A percentile compares a stretch with the other conserved stretches of the same genome.
Conservation (phyloP, 169 alveolate genomes). For the Eimeria brunetti region DNA sequence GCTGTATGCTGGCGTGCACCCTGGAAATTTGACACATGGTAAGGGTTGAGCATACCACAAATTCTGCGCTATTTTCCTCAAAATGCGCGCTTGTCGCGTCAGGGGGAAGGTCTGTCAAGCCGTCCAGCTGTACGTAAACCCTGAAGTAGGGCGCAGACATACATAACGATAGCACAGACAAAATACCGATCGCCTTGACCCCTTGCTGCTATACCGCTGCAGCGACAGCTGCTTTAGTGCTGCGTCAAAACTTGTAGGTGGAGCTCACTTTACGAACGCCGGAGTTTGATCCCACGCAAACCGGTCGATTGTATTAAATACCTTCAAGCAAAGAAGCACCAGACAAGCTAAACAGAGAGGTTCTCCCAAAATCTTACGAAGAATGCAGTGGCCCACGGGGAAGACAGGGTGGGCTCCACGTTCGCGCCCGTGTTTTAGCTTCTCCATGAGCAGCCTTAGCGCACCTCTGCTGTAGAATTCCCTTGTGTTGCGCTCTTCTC, state of each 20-base stretch:
- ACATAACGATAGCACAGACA: not conserved
- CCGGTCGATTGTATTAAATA: conserved; percentile 45
- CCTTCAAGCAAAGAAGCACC: not conserved
- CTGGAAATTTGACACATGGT: not conserved
- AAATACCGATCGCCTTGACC: not conserved
- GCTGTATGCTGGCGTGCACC: not conserved
- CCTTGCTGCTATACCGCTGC: not conserved
- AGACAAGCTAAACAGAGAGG: not conserved
- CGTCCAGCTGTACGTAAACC: conserved; percentile 65
- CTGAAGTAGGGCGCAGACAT: not conserved
- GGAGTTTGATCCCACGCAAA: conserved; percentile 68
- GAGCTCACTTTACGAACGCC: conserved; percentile 51
- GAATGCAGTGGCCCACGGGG: not conserved
- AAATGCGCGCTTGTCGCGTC: conserved; percentile 43
- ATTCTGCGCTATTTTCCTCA: conserved; percentile 45
- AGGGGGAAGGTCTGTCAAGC: conserved; percentile 10
- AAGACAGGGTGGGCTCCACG: not conserved
- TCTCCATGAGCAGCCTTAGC: not conserved
- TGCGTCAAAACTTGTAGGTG: not conserved
- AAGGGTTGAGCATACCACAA: conserved; percentile 20
- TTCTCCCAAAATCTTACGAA: not conserved
- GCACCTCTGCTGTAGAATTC: conserved; percentile 9
- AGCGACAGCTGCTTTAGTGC: not conserved
- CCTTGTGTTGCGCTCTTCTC: conserved; percentile 32
- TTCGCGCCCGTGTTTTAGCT: not conserved